Conservation (phyloP, 192 early-diverging fungal genomes). For the Allomyces macrogynus region DNA sequence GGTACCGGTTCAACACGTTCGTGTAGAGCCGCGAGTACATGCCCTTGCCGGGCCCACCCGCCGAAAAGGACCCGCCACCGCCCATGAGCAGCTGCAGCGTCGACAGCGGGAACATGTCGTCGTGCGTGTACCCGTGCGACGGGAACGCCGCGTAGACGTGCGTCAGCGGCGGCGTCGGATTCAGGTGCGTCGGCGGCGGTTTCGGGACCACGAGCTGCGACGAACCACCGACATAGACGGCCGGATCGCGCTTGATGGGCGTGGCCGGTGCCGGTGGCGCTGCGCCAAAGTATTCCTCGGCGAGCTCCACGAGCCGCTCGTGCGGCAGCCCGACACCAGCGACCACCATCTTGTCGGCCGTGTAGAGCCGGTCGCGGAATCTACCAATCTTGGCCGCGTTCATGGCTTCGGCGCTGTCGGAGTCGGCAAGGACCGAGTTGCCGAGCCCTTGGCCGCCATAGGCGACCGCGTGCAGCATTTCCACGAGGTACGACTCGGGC, state of each 20-base stretch:
- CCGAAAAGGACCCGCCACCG: constrained; percentile 88
- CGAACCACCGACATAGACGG: neutral
- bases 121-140: constrained; percentile 53
- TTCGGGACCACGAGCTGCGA: neutral
- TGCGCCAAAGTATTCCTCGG: constrained; percentile 54
- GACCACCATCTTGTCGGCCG: constrained; percentile 71
- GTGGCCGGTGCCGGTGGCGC: constrained; percentile 12
- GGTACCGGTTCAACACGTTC: constrained; percentile 77
- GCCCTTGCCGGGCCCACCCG: constrained; percentile 94
- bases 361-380: constrained; percentile 26
- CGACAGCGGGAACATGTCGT: constrained; percentile 83
- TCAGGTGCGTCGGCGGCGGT: constrained; percentile 11
- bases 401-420: constrained; percentile 40
- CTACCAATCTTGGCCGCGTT: constrained; percentile 35
- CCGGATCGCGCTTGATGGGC: constrained; percentile 2
- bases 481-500: constrained; percentile 67
- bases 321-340: constrained; percentile 73
- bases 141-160: constrained; percentile 85
- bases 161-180: constrained; percentile 46
- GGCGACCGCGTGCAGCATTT: constrained; percentile 67
- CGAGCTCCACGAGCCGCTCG: constrained; percentile 51
- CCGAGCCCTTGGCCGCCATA: constrained; percentile 62
- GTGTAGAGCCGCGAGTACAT: constrained; percentile 97
- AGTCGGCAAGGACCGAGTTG: constrained; percentile 51
- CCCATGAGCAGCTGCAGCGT: constrained; percentile 78